Evolutionary conservation across 1,139 yeast species (phyloP).

Genomic region (Schizosaccharomyces versatilis): DNA sequence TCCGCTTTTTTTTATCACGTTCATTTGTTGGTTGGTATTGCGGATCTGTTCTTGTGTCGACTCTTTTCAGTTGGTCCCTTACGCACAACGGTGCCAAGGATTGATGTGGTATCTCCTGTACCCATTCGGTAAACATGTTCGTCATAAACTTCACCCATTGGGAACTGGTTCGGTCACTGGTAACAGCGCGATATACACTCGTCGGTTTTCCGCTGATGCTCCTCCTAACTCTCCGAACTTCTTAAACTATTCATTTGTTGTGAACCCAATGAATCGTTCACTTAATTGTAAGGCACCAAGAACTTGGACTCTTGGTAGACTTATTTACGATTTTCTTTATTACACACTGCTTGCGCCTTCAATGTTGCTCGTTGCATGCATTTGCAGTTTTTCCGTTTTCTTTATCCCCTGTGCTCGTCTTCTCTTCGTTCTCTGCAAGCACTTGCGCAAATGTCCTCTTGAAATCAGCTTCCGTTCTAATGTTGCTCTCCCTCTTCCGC

Average conservation of each 20-base stretch:
- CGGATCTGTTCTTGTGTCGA: not conserved
- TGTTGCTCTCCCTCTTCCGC: constrained; percentile 12
- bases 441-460: constrained; percentile 73
- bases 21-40: not conserved
- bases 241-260: not conserved
- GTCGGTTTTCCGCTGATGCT: constrained; percentile 68
- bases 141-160: constrained; percentile 24
- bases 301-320: constrained; percentile 63
- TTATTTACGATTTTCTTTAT: constrained; percentile 52
- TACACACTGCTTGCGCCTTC: constrained; percentile 53
- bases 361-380: constrained; percentile 29
- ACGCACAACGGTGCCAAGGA: constrained; percentile 38
- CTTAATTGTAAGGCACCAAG: not conserved
- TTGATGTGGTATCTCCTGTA: constrained; percentile 49
- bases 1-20: constrained; percentile 16
- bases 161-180: not conserved
- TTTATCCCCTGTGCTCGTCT: constrained; percentile 86
- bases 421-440: constrained; percentile 43
- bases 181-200: constrained; percentile 27
- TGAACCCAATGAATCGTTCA: not conserved
- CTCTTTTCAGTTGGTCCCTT: constrained; percentile 16
- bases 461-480: constrained; percentile 42
- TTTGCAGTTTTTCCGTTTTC: constrained; percentile 69
- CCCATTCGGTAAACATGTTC: constrained; percentile 82
- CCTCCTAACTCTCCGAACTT: constrained; percentile 24